These are phyloP conservation scores for Lablab purpureus DNA, from an alignment of 306 rosid species.

Conservation along the genomic window DNA sequence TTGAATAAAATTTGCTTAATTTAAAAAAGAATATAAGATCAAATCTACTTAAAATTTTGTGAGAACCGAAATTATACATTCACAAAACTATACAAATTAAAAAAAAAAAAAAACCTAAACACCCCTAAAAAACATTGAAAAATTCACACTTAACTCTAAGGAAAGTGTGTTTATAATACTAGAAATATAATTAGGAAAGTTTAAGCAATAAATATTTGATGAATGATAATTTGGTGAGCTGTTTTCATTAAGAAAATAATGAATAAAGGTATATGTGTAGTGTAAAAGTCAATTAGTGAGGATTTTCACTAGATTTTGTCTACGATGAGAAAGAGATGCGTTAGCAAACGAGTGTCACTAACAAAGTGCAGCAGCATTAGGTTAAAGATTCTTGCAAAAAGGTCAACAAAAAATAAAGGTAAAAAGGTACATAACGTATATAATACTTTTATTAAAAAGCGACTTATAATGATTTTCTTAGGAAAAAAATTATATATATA, in stretches of 20 bases:
- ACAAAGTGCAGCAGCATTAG: neutral
- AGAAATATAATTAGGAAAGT: neutral
- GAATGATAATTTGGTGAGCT: neutral
- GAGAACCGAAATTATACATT: no score
- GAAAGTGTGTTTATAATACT: neutral
- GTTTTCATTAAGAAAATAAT: neutral
- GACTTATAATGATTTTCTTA: neutral
- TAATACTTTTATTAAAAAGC: no score
- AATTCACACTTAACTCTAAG: neutral
- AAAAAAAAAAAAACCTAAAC: no score
- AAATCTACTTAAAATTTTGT: no score
- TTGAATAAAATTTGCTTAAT: no score
- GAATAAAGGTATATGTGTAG: neutral
- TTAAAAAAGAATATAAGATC: no score
- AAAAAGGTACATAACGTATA: neutral
- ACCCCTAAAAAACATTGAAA: neutral
- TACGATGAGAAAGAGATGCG: neutral
- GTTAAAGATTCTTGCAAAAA: neutral
- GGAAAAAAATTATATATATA: no score
- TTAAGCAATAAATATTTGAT: neutral
- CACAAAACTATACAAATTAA: no score
- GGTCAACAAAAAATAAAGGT: neutral
- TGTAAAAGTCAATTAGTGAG: neutral
- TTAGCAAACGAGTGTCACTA: neutral
- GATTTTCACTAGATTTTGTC: conserved; percentile 24